A percentile compares a stretch with the other conserved stretches of the same genome.
phyloP scores from a whole-genome alignment of 495 filamentous ascomycete genomes.

The Xylaria longipes region DNA sequence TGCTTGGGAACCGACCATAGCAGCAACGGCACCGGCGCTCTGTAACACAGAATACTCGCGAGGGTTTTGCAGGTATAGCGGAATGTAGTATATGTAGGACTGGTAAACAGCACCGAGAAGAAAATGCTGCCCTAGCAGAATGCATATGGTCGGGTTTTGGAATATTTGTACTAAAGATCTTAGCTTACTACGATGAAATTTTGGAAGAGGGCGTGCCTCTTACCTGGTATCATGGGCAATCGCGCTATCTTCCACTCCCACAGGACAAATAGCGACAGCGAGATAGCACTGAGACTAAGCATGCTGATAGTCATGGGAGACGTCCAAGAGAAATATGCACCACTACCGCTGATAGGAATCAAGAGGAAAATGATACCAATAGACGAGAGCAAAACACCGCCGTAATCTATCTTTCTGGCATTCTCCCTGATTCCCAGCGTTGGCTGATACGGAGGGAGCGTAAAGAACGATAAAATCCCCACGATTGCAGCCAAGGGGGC shows the following conservation, averaged over 20 bases:
- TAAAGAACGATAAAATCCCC: conserved; percentile 30
- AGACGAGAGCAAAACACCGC: conserved; percentile 56
- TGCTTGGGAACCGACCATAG: conserved; percentile 61
- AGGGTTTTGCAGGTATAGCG: conserved; percentile 56
- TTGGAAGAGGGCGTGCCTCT: background rate
- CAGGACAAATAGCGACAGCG: conserved; percentile 42
- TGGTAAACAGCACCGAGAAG: conserved; percentile 66
- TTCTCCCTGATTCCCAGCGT: conserved; percentile 45
- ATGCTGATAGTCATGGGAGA: conserved; percentile 68
- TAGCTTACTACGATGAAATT: conserved; percentile 15
- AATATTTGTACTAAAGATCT: conserved; percentile 56
- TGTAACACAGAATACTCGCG: conserved; percentile 41
- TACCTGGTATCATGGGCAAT: conserved; percentile 55
- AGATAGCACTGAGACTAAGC: conserved; percentile 59
- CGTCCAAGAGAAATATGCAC: conserved; percentile 65
- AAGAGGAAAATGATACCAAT: conserved; percentile 58
- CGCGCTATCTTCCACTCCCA: conserved; percentile 37
- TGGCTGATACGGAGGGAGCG: conserved; percentile 47
- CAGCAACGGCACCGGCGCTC: conserved; percentile 56
- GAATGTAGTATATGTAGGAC: conserved; percentile 56
- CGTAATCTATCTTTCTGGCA: conserved; percentile 62
- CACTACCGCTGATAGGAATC: conserved; percentile 46
- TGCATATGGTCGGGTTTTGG: conserved; percentile 51
- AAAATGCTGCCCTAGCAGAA: conserved; percentile 66
- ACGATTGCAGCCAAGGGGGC: conserved; percentile 30